A percentile compares a stretch with the other conserved stretches of the same genome.
Evolutionary conservation across 2,329 filamentous ascomycete genomes (phyloP).

Genomic region (Cytospora schulzeri): DNA sequence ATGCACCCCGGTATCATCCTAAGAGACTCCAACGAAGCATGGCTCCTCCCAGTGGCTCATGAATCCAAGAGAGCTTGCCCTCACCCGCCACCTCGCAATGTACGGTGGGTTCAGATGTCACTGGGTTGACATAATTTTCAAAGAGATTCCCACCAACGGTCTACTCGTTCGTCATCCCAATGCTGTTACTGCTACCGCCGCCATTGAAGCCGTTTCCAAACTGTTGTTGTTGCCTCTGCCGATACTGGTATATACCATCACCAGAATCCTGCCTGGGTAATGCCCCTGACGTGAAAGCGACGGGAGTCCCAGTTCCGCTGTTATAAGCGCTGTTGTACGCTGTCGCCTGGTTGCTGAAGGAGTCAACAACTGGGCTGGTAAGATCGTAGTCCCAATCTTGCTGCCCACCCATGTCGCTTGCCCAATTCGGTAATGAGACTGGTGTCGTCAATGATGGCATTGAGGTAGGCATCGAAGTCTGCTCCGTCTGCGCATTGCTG

Average conservation of each 20-base stretch:
- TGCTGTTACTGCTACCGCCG: constrained; percentile 17
- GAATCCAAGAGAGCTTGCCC: neutral
- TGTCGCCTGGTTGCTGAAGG: constrained; percentile 22
- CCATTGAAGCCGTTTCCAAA: constrained; percentile 6
- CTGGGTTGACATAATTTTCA: neutral
- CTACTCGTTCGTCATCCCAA: constrained; percentile 23
- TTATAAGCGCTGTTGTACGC: constrained; percentile 22
- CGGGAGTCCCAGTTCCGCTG: constrained; percentile 25
- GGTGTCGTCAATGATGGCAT: constrained; percentile 20
- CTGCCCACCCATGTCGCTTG: constrained; percentile 14
- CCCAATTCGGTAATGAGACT: constrained; percentile 14
- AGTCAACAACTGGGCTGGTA: constrained; percentile 23
- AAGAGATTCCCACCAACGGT: neutral
- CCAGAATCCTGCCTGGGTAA: constrained; percentile 23
- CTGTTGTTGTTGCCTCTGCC: constrained; percentile 19
- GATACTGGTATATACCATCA: constrained; percentile 24
- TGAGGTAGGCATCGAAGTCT: constrained; percentile 10
- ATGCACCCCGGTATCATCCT: constrained; percentile 12
- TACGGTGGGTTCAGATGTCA: neutral
- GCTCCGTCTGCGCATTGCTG: constrained; percentile 6
- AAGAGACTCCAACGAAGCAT: constrained; percentile 15
- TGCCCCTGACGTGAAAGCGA: constrained; percentile 14
- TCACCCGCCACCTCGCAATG: neutral
- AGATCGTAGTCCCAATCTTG: constrained; percentile 27
- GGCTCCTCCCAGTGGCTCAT: neutral